Base-by-base conservation (phyloP, 1,284 basidiomycete species). In the Malassezia restricta region DNA sequence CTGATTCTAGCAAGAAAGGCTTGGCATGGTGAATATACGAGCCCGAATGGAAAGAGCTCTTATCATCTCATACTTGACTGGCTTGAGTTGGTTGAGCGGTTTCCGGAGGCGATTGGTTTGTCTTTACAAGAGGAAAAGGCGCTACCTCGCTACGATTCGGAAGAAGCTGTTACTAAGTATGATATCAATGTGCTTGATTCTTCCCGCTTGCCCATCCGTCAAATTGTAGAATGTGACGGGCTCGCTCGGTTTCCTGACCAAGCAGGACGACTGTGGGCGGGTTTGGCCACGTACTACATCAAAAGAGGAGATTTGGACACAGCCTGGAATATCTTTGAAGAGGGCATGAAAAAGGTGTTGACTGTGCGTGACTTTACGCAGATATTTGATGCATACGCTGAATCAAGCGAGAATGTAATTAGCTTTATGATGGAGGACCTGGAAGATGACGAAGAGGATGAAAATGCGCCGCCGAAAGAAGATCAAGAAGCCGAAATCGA, bases 331-430 rank as follows among this genome's bases (percentile, higher is more conserved):
- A 89, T 85, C 0, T 98, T 98, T 70, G 94, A 98, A 74, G 76
- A 81, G 28, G 92, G 90, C 8, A 81, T 96, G 59, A 78, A 80
- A 8, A 79, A 77, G 1, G 91, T 96, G 14, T 78, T 98, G 66
- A 96, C 94, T 0, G 85, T 96, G 58, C 83, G 90, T 24, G 94
- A 98, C 76, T 99, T 98, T 74, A 92, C 89, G 1, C 90, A 95
- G 72, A 90, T 98, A 59, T 98, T 98, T 71, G 92, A 98, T 71
- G 86, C 90, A 4, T 95, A 94, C 73, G 84, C 87, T 28, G 90
- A 96, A 69, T 95, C 95, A 69, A 83, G 83, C 50, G 91, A 95
- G 75, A 85, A 85, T 5, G 79, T 95, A 64, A 86, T 96, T 63
- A 86, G 83, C 49, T 86, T 87, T 1, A 77, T 98, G 74, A 95